Percentiles rank a stretch among this genome's conserved stretches.
Conservation (phyloP, 352 stramenopile species). For the Globisporangium emineosum region DNA sequence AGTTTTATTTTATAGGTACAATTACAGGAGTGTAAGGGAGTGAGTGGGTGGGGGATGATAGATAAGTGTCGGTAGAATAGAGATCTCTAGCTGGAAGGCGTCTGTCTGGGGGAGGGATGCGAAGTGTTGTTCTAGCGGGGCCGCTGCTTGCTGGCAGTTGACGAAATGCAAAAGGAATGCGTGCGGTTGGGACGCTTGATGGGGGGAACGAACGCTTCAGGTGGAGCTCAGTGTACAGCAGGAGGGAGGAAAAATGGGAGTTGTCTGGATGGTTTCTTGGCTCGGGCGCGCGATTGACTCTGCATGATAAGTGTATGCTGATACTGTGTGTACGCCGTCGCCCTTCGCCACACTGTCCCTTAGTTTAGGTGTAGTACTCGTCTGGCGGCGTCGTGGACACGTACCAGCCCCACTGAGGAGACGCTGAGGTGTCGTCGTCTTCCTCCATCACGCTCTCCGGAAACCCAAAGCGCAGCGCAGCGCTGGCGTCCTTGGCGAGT, state of each 20-base stretch:
- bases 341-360: not conserved
- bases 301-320: too few species aligned
- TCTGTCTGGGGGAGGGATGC: not conserved
- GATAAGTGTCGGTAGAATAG: slow-evolving; percentile 9
- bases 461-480: slow-evolving; percentile 4
- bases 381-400: slow-evolving; percentile 76
- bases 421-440: slow-evolving; percentile 40
- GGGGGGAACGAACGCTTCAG: not conserved
- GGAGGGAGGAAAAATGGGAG: not conserved
- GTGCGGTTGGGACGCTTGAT: not conserved
- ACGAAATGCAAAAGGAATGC: not conserved
- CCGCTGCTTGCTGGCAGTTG: not conserved
- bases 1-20: slow-evolving; percentile 9
- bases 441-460: slow-evolving; percentile 23
- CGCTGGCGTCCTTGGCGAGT: slow-evolving; percentile 1
- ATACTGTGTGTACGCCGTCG: not conserved
- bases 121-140: not conserved
- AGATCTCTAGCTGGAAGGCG: slow-evolving; percentile 8
- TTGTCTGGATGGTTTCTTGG: not conserved
- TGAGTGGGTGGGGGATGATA: slow-evolving; percentile 3
- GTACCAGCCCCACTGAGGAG: slow-evolving; percentile 81
- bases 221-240: not conserved
- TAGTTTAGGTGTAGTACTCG: slow-evolving; percentile 50
- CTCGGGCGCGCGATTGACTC: not conserved
- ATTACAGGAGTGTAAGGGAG: not conserved